These are phyloP conservation scores for Tolypocladium tundrense DNA, from an alignment of 2,329 filamentous ascomycete species.

Conservation along the genomic window DNA sequence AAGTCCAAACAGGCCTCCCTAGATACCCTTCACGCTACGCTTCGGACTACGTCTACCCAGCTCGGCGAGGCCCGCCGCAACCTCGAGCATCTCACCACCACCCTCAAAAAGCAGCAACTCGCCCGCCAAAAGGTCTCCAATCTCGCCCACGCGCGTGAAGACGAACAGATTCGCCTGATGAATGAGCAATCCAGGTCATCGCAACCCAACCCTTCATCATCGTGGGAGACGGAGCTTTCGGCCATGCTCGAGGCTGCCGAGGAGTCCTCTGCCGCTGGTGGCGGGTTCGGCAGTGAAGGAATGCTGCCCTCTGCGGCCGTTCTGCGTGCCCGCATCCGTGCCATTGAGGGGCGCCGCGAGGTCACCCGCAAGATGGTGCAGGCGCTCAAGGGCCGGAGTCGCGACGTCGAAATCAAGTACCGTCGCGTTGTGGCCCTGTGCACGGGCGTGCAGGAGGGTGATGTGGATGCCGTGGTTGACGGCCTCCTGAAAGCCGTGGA, in stretches of 20 bases:
- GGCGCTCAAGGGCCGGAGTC: slow-evolving; percentile 66
- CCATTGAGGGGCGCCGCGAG: slow-evolving; percentile 59
- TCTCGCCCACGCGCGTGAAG: slow-evolving; percentile 61
- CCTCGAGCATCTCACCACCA: slow-evolving; percentile 60
- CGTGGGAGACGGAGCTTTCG: slow-evolving; percentile 45
- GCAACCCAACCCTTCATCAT: slow-evolving; percentile 32
- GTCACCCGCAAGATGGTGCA: slow-evolving; percentile 57
- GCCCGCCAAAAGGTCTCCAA: slow-evolving; percentile 66
- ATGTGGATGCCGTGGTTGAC: slow-evolving; percentile 73
- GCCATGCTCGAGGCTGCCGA: slow-evolving; percentile 34
- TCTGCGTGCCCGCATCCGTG: slow-evolving; percentile 58
- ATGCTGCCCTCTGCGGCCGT: slow-evolving; percentile 48
- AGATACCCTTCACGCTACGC: slow-evolving; percentile 68
- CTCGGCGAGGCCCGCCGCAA: slow-evolving; percentile 67
- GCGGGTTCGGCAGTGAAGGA: slow-evolving; percentile 25
- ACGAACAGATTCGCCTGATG: slow-evolving; percentile 47
- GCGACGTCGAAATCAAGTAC: slow-evolving; percentile 80
- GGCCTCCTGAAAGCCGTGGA: slow-evolving; percentile 79
- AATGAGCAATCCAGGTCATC: slow-evolving; percentile 29
- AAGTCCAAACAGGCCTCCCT: slow-evolving; percentile 75
- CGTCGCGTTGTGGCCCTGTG: slow-evolving; percentile 80
- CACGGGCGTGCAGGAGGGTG: slow-evolving; percentile 64
- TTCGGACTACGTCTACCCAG: slow-evolving; percentile 70
- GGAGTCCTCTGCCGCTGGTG: slow-evolving; percentile 18
- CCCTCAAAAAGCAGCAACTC: slow-evolving; percentile 54